These are phyloP conservation scores for Candida verbasci DNA, from an alignment of 805 yeast species.

Conservation along the genomic window DNA sequence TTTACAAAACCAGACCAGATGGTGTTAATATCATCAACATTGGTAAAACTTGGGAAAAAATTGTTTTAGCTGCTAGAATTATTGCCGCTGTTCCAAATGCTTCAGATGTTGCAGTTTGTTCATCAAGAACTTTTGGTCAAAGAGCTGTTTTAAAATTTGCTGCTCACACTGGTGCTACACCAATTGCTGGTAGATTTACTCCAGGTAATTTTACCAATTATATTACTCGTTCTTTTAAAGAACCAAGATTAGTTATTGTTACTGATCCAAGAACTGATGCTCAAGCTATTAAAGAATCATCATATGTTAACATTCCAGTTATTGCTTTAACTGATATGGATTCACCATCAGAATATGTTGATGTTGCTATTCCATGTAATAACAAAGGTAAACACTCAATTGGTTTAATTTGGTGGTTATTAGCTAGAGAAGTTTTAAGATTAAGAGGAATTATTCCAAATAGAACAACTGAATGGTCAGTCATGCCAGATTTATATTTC, in stretches of 20 bases:
- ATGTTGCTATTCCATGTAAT: conserved; percentile 99
- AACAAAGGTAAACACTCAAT: conserved; percentile 99
- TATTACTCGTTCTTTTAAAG: conserved; percentile 99
- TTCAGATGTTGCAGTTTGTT: conserved; percentile 96
- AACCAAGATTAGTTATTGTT: conserved; percentile 98
- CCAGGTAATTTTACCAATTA: conserved; percentile 99
- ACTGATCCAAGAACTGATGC: conserved; percentile 99
- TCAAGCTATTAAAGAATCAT: conserved; percentile 99
- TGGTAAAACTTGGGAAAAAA: conserved; percentile 99
- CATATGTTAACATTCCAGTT: conserved; percentile 99
- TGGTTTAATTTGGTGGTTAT: conserved; percentile 99
- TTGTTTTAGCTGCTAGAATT: conserved; percentile 98
- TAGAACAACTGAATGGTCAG: conserved; percentile 97
- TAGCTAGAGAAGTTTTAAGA: conserved; percentile 99
- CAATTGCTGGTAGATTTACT: conserved; percentile 99
- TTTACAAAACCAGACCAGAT: conserved; percentile 97
- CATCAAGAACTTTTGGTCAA: conserved; percentile 99
- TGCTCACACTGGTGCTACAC: conserved; percentile 99
- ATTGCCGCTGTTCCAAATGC: conserved; percentile 99
- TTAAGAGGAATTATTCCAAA: conserved; percentile 95
- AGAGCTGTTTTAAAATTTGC: conserved; percentile 99
- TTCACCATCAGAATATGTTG: conserved; percentile 98
- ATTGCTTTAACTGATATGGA: conserved; percentile 98
- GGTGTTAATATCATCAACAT: conserved; percentile 98
- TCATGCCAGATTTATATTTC: conserved; percentile 99